Percentiles rank a stretch among this genome's conserved stretches.
These are phyloP conservation scores for Candida tibetensis DNA, from an alignment of 805 yeast genomes.

Conservation along the genomic window DNA sequence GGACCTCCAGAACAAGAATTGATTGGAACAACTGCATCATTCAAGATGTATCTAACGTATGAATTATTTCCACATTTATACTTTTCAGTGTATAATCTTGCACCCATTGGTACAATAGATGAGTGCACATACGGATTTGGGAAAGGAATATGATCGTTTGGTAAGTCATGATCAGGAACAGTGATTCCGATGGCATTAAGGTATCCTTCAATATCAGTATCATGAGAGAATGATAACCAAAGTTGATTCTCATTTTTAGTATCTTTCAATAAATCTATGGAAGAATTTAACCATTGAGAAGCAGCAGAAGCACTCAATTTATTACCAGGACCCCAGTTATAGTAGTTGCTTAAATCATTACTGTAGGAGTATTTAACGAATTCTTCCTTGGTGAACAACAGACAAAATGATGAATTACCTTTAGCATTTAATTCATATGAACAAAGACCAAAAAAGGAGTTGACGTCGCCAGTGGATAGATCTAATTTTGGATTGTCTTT, in stretches of 20 bases:
- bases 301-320: conserved; percentile 8
- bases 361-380: conserved; percentile 11
- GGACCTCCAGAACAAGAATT: conserved; percentile 13
- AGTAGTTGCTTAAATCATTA: conserved; percentile 12
- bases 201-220: conserved; percentile 14
- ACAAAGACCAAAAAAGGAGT: conserved; percentile 11
- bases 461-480: conserved; percentile 11
- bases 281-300: conserved; percentile 9
- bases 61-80: conserved; percentile 9
- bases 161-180: conserved; percentile 7
- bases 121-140: conserved; percentile 12
- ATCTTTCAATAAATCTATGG: conserved; percentile 11
- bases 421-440: conserved; percentile 14
- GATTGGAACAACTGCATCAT: conserved; percentile 15
- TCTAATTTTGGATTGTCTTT: conserved; percentile 12
- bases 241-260: conserved; percentile 10
- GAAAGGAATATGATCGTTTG: conserved; percentile 9
- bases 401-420: conserved; percentile 13
- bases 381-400: conserved; percentile 14
- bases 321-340: conserved; percentile 15
- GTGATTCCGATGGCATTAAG: conserved; percentile 12
- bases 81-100: conserved; percentile 13
- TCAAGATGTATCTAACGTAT: conserved; percentile 12
- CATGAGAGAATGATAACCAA: conserved; percentile 15
- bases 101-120: conserved; percentile 13